Evolutionary conservation across 441 rosid genomes (phyloP), one percentile per base, ranked within the genome.

Genomic region (Gossypium lobatum): DNA sequence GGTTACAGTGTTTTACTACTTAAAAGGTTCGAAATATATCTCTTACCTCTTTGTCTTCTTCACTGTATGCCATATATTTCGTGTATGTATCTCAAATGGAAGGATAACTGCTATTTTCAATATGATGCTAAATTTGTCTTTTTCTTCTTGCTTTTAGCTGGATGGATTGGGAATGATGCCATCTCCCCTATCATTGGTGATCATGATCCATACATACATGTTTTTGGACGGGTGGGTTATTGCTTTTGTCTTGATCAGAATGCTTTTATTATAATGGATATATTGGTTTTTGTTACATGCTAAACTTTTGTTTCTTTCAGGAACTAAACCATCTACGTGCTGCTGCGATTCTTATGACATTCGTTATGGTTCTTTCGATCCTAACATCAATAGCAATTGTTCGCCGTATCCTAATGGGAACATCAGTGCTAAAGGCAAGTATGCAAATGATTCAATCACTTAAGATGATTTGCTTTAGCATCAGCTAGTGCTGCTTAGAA

Each of bases 331-430:
- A 95, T 84, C 80, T 93, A 48, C 95, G 91, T 1, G 89, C 82
- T 74, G 87, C 82, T 45, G 85, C 97, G 39, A 73, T 93, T 86
- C 81, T 95, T 57, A 89, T 91, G 98, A 90, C 98, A 73, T 88
- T 85, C 57, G 75, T 90, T 68, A 88, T 87, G 90, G 81, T 76
- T 81, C 85, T 93, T 77, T 82, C 98, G 62, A 72, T 90, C 79
- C 95, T 95, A 50, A 88, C 97, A 34, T 95, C 99, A 73, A 78
- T 95, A 59, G 99, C 98, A 77, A 89, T 95, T 65, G 85, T 90
- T 75, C 95, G 96, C 42, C 89, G 97, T 77, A 95, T 93, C 75
- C 93, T 93, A 21, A 88, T 89, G 99, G 99, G 96, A n/a, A 88
- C 99, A 39, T 93, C 98, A 77, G 97, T 95, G 54, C 97, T 95